Evolutionary conservation across 1,284 basidiomycete species (phyloP).

Genomic region (Ceratobasidium sp.): DNA sequence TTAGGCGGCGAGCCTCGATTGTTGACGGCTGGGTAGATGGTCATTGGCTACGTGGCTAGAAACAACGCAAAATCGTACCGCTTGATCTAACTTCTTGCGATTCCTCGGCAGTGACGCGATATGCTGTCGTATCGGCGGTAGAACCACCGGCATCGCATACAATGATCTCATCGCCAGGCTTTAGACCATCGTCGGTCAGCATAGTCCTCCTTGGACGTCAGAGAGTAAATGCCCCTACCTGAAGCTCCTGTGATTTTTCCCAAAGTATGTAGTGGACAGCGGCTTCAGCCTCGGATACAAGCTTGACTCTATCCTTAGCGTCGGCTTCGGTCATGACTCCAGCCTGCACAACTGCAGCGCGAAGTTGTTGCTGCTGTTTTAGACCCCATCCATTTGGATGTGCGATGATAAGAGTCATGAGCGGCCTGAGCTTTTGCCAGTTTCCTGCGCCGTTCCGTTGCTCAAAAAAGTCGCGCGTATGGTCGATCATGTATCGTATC

Average conservation of each 20-base stretch:
- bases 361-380: conserved; percentile 26
- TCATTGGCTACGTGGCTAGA: too few species aligned
- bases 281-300: too few species aligned
- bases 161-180: conserved; percentile 30
- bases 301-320: too few species aligned
- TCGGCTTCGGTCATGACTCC: too few species aligned
- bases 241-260: neutral
- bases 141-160: conserved; percentile 42
- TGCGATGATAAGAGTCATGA: conserved; percentile 34
- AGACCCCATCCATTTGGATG: conserved; percentile 40
- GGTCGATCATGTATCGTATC: conserved; percentile 35
- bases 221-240: too few species aligned
- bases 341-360: conserved; percentile 24
- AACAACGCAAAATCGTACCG: too few species aligned
- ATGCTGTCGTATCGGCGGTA: conserved; percentile 40
- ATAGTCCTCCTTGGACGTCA: too few species aligned
- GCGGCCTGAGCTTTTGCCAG: conserved; percentile 23
- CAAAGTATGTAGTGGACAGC: too few species aligned
- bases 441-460: conserved; percentile 13
- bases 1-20: too few species aligned
- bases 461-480: conserved; percentile 32
- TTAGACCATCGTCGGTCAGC: neutral
- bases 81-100: too few species aligned
- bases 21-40: too few species aligned
- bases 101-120: conserved; percentile 12